phyloP scores from a whole-genome alignment of 768 basidiomycete species.

The Collybia sordida region DNA sequence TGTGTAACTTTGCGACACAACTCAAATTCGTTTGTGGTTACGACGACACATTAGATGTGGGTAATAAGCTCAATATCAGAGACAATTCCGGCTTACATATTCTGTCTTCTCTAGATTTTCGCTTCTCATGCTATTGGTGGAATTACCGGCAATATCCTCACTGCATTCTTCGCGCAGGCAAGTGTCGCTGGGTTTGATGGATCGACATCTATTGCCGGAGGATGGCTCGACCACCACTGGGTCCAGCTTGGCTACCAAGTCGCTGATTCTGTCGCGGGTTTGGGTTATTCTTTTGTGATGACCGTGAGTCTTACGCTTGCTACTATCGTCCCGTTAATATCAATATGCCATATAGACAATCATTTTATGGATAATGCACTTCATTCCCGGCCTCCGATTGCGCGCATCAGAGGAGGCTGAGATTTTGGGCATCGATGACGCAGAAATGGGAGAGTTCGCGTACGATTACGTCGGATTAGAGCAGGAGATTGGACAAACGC shows the following conservation, averaged over 20 bases:
- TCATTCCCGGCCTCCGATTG: constrained; percentile 76
- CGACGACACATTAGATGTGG: constrained; percentile 80
- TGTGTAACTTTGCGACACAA: constrained; percentile 95
- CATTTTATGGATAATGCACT: constrained; percentile 89
- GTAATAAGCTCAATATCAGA: no score
- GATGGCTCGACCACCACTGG: constrained; percentile 85
- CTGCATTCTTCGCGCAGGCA: constrained; percentile 84
- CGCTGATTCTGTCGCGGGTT: constrained; percentile 66
- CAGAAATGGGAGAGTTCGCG: constrained; percentile 87
- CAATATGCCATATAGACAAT: constrained; percentile 47
- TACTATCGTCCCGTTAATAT: neutral
- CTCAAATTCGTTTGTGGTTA: constrained; percentile 80
- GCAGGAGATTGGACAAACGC: constrained; percentile 44
- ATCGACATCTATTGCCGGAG: constrained; percentile 61
- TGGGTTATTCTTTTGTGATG: constrained; percentile 73
- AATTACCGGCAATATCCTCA: constrained; percentile 78
- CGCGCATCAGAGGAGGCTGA: constrained; percentile 65
- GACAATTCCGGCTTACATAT: no score
- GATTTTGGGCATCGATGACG: constrained; percentile 85
- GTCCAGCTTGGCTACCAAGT: constrained; percentile 86
- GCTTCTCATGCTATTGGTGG: constrained; percentile 83
- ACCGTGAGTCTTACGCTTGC: constrained; percentile 48
- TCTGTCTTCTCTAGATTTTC: constrained; percentile 62
- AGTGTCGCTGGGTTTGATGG: constrained; percentile 84
- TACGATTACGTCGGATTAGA: constrained; percentile 86